Conservation (phyloP, 2,329 filamentous ascomycete genomes). For the Fusarium buxicola region DNA sequence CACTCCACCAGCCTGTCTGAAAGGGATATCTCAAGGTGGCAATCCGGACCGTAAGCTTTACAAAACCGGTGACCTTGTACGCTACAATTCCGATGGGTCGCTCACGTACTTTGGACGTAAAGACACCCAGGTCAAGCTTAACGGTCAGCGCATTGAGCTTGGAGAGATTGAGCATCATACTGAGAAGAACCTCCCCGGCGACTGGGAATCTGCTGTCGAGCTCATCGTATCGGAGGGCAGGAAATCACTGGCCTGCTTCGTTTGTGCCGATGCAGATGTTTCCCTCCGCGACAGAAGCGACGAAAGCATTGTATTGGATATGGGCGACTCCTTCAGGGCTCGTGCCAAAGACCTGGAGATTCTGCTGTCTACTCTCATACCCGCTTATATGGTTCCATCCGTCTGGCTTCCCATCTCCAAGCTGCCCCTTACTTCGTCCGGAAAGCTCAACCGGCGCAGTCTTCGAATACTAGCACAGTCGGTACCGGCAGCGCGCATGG, state of each 20-base stretch:
- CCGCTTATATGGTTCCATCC: slow-evolving; percentile 56
- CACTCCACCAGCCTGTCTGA: background rate
- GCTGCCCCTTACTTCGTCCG: slow-evolving; percentile 57
- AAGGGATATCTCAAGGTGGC: background rate
- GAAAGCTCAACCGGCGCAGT: slow-evolving; percentile 58
- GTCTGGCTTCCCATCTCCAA: slow-evolving; percentile 54
- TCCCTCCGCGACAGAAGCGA: slow-evolving; percentile 6
- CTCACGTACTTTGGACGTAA: slow-evolving; percentile 63
- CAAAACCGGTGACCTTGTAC: slow-evolving; percentile 62
- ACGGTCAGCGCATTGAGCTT: slow-evolving; percentile 68
- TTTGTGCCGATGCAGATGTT: slow-evolving; percentile 18
- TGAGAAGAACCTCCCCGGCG: slow-evolving; percentile 24
- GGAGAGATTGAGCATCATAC: slow-evolving; percentile 58
- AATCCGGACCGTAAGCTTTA: slow-evolving; percentile 48
- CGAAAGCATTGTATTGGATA: background rate
- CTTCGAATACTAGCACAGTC: slow-evolving; percentile 37
- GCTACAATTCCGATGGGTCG: slow-evolving; percentile 55
- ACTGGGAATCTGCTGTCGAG: slow-evolving; percentile 35
- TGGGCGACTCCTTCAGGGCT: slow-evolving; percentile 7
- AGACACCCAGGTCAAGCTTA: slow-evolving; percentile 69
- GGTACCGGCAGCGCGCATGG: slow-evolving; percentile 5
- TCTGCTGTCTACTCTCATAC: slow-evolving; percentile 30
- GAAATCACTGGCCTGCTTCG: slow-evolving; percentile 36
- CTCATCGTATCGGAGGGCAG: slow-evolving; percentile 24
- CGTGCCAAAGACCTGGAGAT: slow-evolving; percentile 18